Evolutionary conservation across 2,329 filamentous ascomycete species (phyloP), one percentile per base, ranked within the genome.

Genomic region (Alternaria triticina): DNA sequence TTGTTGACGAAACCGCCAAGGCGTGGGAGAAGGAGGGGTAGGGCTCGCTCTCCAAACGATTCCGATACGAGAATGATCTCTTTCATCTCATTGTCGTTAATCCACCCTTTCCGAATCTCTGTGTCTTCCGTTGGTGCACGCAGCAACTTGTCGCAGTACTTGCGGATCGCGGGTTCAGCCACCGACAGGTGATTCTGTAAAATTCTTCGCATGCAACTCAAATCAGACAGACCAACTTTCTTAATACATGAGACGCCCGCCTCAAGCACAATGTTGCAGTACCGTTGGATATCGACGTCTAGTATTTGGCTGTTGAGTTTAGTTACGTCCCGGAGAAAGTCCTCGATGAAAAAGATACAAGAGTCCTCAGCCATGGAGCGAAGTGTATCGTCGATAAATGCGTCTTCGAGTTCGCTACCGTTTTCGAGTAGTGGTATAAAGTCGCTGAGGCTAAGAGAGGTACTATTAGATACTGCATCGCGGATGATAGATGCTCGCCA

Each of bases 261-360:
- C n/a, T n/a, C n/a, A n/a, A 6, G 1, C 0, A 17, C 15, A 11
- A 40, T 40, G 36, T 17, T 17, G n/a, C 36, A 40, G 9, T 40
- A 40, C 0, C n/a, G 36, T 40, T 11, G 36, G 1, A 40, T 17
- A 17, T 40, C 15, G 36, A 5, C n/a, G 36, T 40, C n/a, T 40
- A n/a, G 36, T 8, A 40, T 3, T 5, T 40, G 10, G 36, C 36
- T 0, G n/a, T 40, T 40, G 9, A 40, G 15, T 3, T 40, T 40
- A 9, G 36, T 9, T 1, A 40, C 1, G 3, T 40, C n/a, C 3
- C 11, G 0, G 15, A 40, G 36, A 40, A 40, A 40, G n/a, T 8
- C 1, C 36, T 40, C 33, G 2, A 40, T 17, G 8, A 0, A 2
- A 4, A 0, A 2, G 33, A 40, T 3, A 17, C 15, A 0, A 3